A percentile compares a stretch with the other conserved stretches of the same genome.
These are phyloP conservation scores for Aegilops umbellulata DNA, from an alignment of 176 grass and related monocot genomes.

Conservation along the genomic window DNA sequence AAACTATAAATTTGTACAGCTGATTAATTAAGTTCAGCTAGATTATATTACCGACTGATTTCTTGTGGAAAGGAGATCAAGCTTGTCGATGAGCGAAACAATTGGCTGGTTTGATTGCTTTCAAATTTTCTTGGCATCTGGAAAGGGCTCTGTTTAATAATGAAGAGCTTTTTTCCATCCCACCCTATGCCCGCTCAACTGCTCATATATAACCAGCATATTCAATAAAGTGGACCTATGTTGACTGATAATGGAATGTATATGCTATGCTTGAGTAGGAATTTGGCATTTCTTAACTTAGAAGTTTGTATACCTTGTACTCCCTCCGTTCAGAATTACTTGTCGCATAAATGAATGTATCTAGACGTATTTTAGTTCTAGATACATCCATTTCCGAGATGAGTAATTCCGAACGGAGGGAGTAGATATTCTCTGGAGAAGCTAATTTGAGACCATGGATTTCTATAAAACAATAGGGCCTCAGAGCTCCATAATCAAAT, in stretches of 20 bases:
- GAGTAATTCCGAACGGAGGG: too few relatives aligned
- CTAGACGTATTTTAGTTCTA: too few relatives aligned
- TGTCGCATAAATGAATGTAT: too few relatives aligned
- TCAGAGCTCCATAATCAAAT: constrained; percentile 65
- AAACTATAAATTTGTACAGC: neutral
- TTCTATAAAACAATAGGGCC: constrained; percentile 79
- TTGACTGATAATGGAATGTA: too few relatives aligned
- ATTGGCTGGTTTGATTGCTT: constrained; percentile 72
- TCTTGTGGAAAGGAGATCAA: constrained; percentile 93
- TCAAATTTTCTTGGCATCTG: constrained; percentile 46
- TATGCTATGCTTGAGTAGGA: too few relatives aligned
- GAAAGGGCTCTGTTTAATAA: constrained; percentile 86
- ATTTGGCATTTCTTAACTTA: too few relatives aligned
- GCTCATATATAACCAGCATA: constrained; percentile 55
- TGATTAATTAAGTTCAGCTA: constrained; percentile 2
- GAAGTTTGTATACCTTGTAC: too few relatives aligned
- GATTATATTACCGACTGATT: constrained; percentile 83
- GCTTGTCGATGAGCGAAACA: constrained; percentile 90
- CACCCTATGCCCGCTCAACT: constrained; percentile 77
- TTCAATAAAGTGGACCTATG: too few relatives aligned
- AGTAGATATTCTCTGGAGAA: constrained; percentile 67
- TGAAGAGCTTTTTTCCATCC: constrained; percentile 97
- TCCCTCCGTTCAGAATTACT: too few relatives aligned
- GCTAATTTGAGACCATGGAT: constrained; percentile 92
- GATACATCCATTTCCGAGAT: too few relatives aligned